Base-by-base conservation (phyloP, 2,329 filamentous ascomycete genomes). In the Penicillium janthinellum region DNA sequence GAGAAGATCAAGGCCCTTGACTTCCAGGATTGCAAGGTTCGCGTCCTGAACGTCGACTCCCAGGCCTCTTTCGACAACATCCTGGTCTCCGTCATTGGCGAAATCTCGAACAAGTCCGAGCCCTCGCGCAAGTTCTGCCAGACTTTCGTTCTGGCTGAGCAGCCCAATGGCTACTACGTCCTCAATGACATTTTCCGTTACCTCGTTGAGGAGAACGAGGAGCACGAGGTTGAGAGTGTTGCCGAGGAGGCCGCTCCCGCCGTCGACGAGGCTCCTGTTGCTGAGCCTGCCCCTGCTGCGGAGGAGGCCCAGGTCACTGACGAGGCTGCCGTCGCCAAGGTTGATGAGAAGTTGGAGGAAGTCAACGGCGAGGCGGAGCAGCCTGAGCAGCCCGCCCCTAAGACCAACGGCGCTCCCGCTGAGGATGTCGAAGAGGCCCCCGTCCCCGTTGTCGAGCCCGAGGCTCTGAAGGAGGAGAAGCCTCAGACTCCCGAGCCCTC, bases 161-260 rank as follows among this genome's bases (percentile, higher is more conserved):
- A 99, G 81, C 92, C 92, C 52, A 96, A 94, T 58, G 95, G 95
- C 65, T 99, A 98, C 83, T 99, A 96, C 71, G 94, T 99, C 37
- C 86, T 99, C 70, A 99, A 99, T 78, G 95, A 99, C 74, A 96
- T 99, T 75, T 92, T 98, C 82, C 87, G 95, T 70, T 98, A 96
- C 79, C 88, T 99, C 67, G 88, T 89, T 65, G 92, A 97, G 62
- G 91, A 91, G 60, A 87, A 89, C 62, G 79, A 87, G 68, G 79
- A 81, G 49, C 83, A 86, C 28, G 28, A 31, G 28, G 28, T 31
- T 50, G 78, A 82, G 50, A 22, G 20, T 12, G 38, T 53, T 3
- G 22, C 50, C 48, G 77, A 79, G 20, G 76, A 80, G 64, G 77
- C 73, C 37, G 62, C 71, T n/a, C 63, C 67, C 15, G 58, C 66